Evolutionary conservation across 306 rosid genomes (phyloP).

Genomic region (Sechiopsis laciniata): DNA sequence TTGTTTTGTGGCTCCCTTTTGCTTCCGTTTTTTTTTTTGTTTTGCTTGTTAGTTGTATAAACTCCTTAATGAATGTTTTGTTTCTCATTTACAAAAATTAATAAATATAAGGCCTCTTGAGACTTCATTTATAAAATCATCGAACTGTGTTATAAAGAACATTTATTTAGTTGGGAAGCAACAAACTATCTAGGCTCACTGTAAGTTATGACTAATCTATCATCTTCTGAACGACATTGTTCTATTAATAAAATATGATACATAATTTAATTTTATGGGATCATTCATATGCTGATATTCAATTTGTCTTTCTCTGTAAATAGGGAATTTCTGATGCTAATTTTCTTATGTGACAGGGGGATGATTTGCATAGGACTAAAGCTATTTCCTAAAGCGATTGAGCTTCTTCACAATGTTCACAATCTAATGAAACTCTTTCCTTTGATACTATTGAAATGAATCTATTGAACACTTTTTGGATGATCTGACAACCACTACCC

Average conservation of each 20-base stretch:
- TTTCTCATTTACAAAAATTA: not conserved
- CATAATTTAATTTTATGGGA: constrained; percentile 2
- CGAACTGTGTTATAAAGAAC: not conserved
- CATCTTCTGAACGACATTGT: constrained; percentile 3
- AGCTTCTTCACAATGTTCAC: constrained; percentile 83
- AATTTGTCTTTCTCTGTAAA: constrained; percentile 5
- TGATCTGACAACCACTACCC: constrained; percentile 16
- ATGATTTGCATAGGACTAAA: constrained; percentile 93
- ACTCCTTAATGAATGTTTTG: not conserved
- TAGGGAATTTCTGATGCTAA: constrained; percentile 21
- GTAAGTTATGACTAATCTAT: not conserved
- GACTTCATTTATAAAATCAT: not conserved
- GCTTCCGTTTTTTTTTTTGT: not conserved
- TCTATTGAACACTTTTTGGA: constrained; percentile 11
- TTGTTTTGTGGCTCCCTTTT: not conserved
- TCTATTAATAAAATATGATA: not conserved
- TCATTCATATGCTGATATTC: constrained; percentile 1
- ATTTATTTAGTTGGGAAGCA: constrained; percentile 5
- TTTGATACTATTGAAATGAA: constrained; percentile 10
- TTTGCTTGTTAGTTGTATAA: not conserved
- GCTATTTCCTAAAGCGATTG: constrained; percentile 76
- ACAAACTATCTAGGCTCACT: not conserved
- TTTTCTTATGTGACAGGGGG: constrained; percentile 55
- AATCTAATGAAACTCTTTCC: constrained; percentile 22
- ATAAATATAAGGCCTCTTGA: not conserved